phyloP scores from a whole-genome alignment of 345 rosid genomes.

The Heritiera fomes region DNA sequence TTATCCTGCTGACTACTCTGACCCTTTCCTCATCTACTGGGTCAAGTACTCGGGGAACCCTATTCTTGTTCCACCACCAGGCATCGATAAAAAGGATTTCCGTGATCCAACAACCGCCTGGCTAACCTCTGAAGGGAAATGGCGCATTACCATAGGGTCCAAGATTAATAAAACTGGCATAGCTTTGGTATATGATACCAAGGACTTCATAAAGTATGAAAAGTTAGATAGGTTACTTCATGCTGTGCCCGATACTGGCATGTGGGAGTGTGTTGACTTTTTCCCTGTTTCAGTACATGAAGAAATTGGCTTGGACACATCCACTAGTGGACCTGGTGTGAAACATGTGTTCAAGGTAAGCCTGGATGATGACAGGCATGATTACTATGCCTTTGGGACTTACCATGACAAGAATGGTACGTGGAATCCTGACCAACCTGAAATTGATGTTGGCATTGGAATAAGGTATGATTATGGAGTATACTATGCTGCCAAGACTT shows the following conservation, averaged over 20 bases:
- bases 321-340: slow-evolving; percentile 46
- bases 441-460: slow-evolving; percentile 67
- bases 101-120: slow-evolving; percentile 99
- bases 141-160: slow-evolving; percentile 79
- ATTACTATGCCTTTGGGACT: slow-evolving; percentile 65
- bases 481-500: slow-evolving; percentile 71
- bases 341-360: slow-evolving; percentile 68
- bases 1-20: slow-evolving; percentile 67
- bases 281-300: slow-evolving; percentile 45
- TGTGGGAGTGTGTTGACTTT: slow-evolving; percentile 91
- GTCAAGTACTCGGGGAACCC: slow-evolving; percentile 72
- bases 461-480: slow-evolving; percentile 67
- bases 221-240: slow-evolving; percentile 43
- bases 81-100: slow-evolving; percentile 63
- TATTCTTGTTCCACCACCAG: slow-evolving; percentile 70
- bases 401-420: slow-evolving; percentile 41
- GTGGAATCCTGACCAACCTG: slow-evolving; percentile 60
- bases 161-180: slow-evolving; percentile 68
- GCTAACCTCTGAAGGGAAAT: slow-evolving; percentile 73
- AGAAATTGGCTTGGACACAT: slow-evolving; percentile 53
- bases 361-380: slow-evolving; percentile 60
- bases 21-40: slow-evolving; percentile 78
- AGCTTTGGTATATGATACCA: slow-evolving; percentile 73
- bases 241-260: slow-evolving; percentile 71
- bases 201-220: slow-evolving; percentile 58